Evolutionary conservation across 2,329 filamentous ascomycete species (phyloP).

Genomic region (Ophiocordyceps robertsii): DNA sequence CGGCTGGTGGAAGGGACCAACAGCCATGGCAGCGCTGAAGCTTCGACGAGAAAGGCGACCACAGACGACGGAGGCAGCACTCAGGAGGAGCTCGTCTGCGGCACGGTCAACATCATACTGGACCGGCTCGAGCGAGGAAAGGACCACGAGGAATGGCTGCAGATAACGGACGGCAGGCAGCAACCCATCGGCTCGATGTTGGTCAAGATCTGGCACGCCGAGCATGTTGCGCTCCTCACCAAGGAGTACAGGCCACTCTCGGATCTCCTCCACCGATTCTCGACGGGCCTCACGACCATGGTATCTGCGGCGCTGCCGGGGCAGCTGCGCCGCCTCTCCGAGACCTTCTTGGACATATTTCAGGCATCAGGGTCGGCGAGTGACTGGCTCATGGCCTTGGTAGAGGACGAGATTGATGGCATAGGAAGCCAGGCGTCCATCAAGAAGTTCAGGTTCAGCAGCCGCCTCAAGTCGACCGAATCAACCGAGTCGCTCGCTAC

Average conservation of each 20-base stretch:
- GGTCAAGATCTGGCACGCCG: slow-evolving; percentile 70
- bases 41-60: slow-evolving; percentile 21
- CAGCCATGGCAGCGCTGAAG: slow-evolving; percentile 8
- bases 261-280: slow-evolving; percentile 74
- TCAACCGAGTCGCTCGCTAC: slow-evolving; percentile 37
- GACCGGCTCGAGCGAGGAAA: slow-evolving; percentile 65
- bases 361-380: slow-evolving; percentile 75
- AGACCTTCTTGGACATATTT: slow-evolving; percentile 85
- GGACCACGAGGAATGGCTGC: slow-evolving; percentile 81
- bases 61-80: slow-evolving; percentile 9
- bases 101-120: slow-evolving; percentile 69
- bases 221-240: slow-evolving; percentile 77
- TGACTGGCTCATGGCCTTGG: slow-evolving; percentile 85
- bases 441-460: slow-evolving; percentile 60
- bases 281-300: slow-evolving; percentile 69
- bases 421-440: slow-evolving; percentile 69
- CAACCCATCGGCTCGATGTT: slow-evolving; percentile 73
- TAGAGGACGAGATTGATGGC: slow-evolving; percentile 95
- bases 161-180: slow-evolving; percentile 62
- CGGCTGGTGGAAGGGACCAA: slow-evolving; percentile 33
- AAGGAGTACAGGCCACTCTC: slow-evolving; percentile 76
- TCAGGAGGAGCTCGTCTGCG: slow-evolving; percentile 43
- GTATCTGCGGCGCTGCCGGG: slow-evolving; percentile 68
- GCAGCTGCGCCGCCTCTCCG: slow-evolving; percentile 67
- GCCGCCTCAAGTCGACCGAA: slow-evolving; percentile 57